Evolutionary conservation across 306 rosid genomes (phyloP).

Genomic region (Vigna radiata): DNA sequence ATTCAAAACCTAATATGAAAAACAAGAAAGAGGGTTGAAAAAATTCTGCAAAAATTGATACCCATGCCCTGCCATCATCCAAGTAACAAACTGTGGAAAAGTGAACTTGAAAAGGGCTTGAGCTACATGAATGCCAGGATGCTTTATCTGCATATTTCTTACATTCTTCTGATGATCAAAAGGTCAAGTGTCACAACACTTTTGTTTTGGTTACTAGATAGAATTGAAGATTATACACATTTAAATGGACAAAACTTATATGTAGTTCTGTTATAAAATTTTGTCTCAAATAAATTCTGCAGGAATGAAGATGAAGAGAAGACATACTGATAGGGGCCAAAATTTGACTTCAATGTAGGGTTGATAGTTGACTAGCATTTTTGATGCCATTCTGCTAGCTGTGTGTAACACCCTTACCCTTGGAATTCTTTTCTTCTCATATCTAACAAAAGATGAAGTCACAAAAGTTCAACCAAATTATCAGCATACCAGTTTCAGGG

Average conservation of each 20-base stretch:
- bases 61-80: constrained; percentile 61
- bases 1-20: constrained; percentile 11
- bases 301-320: constrained; percentile 25
- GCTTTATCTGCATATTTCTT: constrained; percentile 37
- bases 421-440: constrained; percentile 53
- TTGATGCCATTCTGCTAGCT: constrained; percentile 56
- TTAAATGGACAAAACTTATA: neutral
- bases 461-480: constrained; percentile 1
- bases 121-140: constrained; percentile 48
- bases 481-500: neutral
- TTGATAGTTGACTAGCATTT: constrained; percentile 46
- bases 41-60: constrained; percentile 16
- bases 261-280: neutral
- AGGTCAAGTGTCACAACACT: neutral
- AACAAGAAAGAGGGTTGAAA: constrained; percentile 3
- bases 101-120: constrained; percentile 38
- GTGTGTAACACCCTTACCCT: constrained; percentile 47
- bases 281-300: neutral
- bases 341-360: constrained; percentile 47
- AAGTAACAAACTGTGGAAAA: constrained; percentile 45
- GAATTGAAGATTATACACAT: neutral
- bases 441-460: constrained; percentile 42
- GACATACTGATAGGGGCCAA: constrained; percentile 50
- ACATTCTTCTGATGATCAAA: constrained; percentile 30
- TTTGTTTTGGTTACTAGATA: neutral